Percentiles rank a stretch among this genome's conserved stretches.
Conservation (phyloP, 2,329 filamentous ascomycete genomes). For the Colletotrichum falcatum region DNA sequence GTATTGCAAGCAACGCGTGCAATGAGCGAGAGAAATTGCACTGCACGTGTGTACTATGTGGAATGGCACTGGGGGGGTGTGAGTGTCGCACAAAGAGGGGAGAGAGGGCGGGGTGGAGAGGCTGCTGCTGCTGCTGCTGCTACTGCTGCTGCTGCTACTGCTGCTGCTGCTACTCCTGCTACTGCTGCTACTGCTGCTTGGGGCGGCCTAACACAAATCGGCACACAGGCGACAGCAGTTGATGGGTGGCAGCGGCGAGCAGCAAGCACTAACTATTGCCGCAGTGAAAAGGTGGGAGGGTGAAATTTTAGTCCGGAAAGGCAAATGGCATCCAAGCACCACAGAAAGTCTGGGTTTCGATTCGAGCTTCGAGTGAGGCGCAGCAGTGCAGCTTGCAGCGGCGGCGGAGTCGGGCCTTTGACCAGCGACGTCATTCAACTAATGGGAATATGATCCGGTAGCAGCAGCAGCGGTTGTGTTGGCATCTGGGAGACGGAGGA, state of each 20-base stretch:
- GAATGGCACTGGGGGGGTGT: neutral
- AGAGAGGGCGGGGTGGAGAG: neutral
- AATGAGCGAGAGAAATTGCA: neutral
- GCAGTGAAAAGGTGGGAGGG: slow-evolving; percentile 13
- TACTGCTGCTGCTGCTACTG: neutral
- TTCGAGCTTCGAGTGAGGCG: slow-evolving; percentile 36
- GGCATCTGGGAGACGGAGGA: neutral
- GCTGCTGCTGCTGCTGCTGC: neutral
- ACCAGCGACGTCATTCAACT: slow-evolving; percentile 36
- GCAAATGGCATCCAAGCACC: slow-evolving; percentile 5
- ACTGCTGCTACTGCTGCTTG: neutral
- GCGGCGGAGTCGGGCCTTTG: slow-evolving; percentile 38
- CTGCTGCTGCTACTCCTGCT: too few relatives aligned
- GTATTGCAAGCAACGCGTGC: neutral
- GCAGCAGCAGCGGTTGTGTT: neutral
- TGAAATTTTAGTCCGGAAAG: slow-evolving; percentile 20
- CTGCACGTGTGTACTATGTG: neutral
- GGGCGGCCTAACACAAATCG: neutral
- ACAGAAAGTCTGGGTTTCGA: slow-evolving; percentile 23
- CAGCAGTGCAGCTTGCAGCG: slow-evolving; percentile 32
- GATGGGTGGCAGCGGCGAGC: slow-evolving; percentile 8
- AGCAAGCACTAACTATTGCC: slow-evolving; percentile 5
- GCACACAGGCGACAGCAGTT: neutral
- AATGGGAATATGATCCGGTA: neutral
- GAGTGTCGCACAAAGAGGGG: slow-evolving; percentile 18